Evolutionary conservation across 768 basidiomycete genomes (phyloP), one percentile per base, ranked within the genome.

Genomic region (Xerocomellus chrysenteron): DNA sequence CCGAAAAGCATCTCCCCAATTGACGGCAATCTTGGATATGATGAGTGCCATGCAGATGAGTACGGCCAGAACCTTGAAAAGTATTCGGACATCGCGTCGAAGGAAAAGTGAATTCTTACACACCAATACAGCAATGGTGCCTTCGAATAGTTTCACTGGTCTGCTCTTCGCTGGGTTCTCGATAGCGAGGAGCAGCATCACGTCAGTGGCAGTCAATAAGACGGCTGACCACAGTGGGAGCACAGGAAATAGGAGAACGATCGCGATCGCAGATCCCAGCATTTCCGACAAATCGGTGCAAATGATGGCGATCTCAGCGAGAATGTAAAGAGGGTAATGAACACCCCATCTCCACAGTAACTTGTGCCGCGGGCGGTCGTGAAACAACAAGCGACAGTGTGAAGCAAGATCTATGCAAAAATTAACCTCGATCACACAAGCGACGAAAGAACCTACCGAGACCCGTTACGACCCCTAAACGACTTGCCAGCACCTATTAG

Each of bases 211-310:
- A 6, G 89, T 91, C 52, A 90, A 73, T 16, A 91, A 72, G 9
- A 90, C 86, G 13, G 84, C 81, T 5, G 82, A 85, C 84, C 86
- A 90, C 5, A 91, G 72, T 40, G 88, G 79, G 7, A 91, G 76
- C 26, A 67, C 68, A 0, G 88, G 89, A 66, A 90, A 87, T 39
- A 91, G 76, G 73, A 94, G 77, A 66, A 84, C 83, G 44, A 94
- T 75, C 0, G 87, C 91, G 50, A 93, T 92, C 14, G 91, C 92
- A 42, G 85, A 88, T 5, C 92, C 86, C 21, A 94, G 74, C 16
- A 94, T 76, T 69, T 94, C 92, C 10, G 90, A 88, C 36, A 94
- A 76, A 67, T 92, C 90, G 5, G 90, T 92, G 12, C 84, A 81
- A 24, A 90, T 80, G 64, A 92, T 86, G 50, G 87, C 88, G 7